Percentiles rank a stretch among this genome's conserved stretches.
Conservation (phyloP, 768 basidiomycete species). For the Podaxis sp. region DNA sequence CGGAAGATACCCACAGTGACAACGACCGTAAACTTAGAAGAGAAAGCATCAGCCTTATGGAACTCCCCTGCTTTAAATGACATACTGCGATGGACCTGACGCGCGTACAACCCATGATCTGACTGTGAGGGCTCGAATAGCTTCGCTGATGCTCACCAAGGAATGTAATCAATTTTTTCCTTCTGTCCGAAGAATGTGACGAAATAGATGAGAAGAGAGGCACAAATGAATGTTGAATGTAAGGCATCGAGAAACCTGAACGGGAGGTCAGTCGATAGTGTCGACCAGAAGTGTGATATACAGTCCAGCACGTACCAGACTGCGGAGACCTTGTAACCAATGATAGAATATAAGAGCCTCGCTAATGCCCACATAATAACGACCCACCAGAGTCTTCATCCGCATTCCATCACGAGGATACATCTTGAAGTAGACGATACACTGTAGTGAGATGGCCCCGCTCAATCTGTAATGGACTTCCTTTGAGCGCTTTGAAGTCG, state of each 20-base stretch:
- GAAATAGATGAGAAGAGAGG: constrained; percentile 38
- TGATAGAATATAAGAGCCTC: neutral
- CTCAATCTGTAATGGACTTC: constrained; percentile 26
- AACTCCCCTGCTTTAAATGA: neutral
- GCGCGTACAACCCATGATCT: neutral
- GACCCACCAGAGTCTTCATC: constrained; percentile 31
- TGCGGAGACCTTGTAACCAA: constrained; percentile 16
- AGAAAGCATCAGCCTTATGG: neutral
- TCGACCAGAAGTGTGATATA: neutral
- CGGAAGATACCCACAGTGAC: constrained; percentile 24
- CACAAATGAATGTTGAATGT: constrained; percentile 37
- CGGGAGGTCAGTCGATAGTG: neutral
- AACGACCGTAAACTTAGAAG: constrained; percentile 29
- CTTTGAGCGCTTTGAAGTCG: neutral
- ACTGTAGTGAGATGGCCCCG: constrained; percentile 36
- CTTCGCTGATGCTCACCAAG: constrained; percentile 28
- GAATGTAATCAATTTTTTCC: constrained; percentile 35
- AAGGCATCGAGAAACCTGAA: constrained; percentile 28
- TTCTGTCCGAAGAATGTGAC: constrained; percentile 38
- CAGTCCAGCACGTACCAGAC: constrained; percentile 23
- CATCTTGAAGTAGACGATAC: constrained; percentile 33
- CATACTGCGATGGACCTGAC: constrained; percentile 36
- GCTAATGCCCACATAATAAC: neutral
- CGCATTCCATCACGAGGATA: constrained; percentile 27
- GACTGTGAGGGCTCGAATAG: neutral